Evolutionary conservation across 495 filamentous ascomycete species (phyloP).

Genomic region (Xylaria cubensis): DNA sequence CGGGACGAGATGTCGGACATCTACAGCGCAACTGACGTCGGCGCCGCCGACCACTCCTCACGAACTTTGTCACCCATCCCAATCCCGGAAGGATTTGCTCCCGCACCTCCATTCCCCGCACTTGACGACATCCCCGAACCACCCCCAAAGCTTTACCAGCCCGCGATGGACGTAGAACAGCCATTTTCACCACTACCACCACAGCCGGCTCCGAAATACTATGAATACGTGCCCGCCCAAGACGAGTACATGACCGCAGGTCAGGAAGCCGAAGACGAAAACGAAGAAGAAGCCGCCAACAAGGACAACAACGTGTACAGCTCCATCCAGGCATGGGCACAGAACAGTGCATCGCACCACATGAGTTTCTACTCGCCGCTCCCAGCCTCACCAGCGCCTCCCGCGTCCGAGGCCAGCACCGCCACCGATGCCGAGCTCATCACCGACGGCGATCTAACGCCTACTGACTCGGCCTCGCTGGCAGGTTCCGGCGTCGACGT

Average conservation of each 20-base stretch:
- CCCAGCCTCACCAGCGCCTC: slow-evolving; percentile 43
- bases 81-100: background rate
- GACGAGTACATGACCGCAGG: slow-evolving; percentile 57
- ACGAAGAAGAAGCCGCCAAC: background rate
- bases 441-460: slow-evolving; percentile 56
- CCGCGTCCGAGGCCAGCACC: slow-evolving; percentile 38
- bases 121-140: slow-evolving; percentile 42
- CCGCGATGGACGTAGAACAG: background rate
- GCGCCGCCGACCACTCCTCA: slow-evolving; percentile 31
- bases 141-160: background rate
- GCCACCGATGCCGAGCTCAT: slow-evolving; percentile 49
- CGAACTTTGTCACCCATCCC: slow-evolving; percentile 33
- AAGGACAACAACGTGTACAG: slow-evolving; percentile 50
- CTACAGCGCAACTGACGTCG: slow-evolving; percentile 56
- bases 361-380: slow-evolving; percentile 60
- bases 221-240: slow-evolving; percentile 47
- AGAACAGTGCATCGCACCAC: slow-evolving; percentile 40
- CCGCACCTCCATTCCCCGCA: slow-evolving; percentile 25
- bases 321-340: slow-evolving; percentile 64
- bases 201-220: background rate
- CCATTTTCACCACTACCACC: background rate
- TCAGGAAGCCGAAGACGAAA: slow-evolving; percentile 38
- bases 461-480: slow-evolving; percentile 57
- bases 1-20: slow-evolving; percentile 60
- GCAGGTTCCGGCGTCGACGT: slow-evolving; percentile 51